Base-by-base conservation (phyloP, 352 stramenopile species). In the Phytophthora sp. region DNA sequence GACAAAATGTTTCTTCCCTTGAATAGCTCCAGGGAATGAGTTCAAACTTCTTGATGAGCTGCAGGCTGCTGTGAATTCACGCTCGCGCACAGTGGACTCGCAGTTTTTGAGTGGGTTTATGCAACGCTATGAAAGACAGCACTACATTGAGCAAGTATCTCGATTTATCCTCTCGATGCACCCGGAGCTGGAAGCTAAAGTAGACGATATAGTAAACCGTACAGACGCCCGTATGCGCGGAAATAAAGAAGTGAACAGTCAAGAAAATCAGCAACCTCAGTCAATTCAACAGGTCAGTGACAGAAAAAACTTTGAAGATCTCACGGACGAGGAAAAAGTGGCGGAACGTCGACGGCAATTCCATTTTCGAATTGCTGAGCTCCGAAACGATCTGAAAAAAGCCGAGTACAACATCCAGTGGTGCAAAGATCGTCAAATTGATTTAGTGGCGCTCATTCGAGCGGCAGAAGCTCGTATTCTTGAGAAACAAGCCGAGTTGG, bases 41-140 rank as follows among this genome's bases (percentile, higher is more conserved):
- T 83, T 82, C 47, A 80, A 78, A 35, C 53, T 93, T 26, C 70
- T 94, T 16, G 82, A 92, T n/a, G 86, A 94, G 23, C 56, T 94
- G 0, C 82, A 94, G 45, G 81, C 83, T 41, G 86, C 84, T n/a
- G 82, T 94, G 8, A 91, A 92, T 58, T 84, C 84, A 11, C 70
- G 71, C n/a, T 74, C 79, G 1, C 80, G 74, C 7, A 79, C 86
- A 15, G 76, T 94, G 13, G 86, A 94, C 50, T 94, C 86, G 1
- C 69, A 78, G 21, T 92, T 94, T 64, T 69, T 93, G 57, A 94
- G 84, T 47, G 84, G 84, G 0, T 94, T 94, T 49, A 87, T 90
- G 74, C 86, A 94, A 60, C 80, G 86, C 0, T 94, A 93, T 46
- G 84, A 93, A 15, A 64, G 81, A 0, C 64, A 80, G 0, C 73